Conservation (phyloP, 176 grass and related monocot species). For the Ensete ventricosum region DNA sequence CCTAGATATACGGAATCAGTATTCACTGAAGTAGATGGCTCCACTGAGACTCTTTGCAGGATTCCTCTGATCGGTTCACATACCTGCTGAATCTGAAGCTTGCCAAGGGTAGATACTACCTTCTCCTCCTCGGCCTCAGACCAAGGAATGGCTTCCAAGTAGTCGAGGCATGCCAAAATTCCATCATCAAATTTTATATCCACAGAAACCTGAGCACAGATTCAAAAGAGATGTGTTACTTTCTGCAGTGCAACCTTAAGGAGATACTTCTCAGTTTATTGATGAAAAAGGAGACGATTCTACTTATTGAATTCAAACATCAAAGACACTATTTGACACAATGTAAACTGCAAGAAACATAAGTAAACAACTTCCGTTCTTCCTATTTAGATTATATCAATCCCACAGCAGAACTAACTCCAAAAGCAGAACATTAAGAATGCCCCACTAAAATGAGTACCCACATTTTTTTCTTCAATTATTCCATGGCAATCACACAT, state of each 20-base stretch:
- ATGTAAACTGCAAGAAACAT: neutral
- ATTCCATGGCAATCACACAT: too few species aligned
- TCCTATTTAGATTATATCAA: neutral
- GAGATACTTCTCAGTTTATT: neutral
- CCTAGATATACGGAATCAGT: neutral
- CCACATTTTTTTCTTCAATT: too few species aligned
- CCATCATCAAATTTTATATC: conserved; percentile 17
- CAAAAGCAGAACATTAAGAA: too few species aligned
- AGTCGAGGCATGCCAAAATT: conserved; percentile 14
- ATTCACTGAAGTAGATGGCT: conserved; percentile 2
- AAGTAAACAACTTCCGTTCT: neutral
- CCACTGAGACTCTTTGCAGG: conserved; percentile 10
- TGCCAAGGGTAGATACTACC: conserved; percentile 6
- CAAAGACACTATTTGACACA: neutral
- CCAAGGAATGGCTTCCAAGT: conserved; percentile 20
- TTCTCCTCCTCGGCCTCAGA: conserved; percentile 16
- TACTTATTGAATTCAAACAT: neutral
- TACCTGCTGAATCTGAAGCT: conserved; percentile 1
- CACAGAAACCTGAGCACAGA: conserved; percentile 3
- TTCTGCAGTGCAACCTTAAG: neutral
- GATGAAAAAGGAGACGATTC: neutral
- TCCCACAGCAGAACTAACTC: neutral
- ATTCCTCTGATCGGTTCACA: neutral
- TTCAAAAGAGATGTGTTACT: neutral
- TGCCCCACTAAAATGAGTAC: too few species aligned